These are phyloP conservation scores for Eutypa lata DNA, from an alignment of 2,329 filamentous ascomycete genomes.

Conservation along the genomic window DNA sequence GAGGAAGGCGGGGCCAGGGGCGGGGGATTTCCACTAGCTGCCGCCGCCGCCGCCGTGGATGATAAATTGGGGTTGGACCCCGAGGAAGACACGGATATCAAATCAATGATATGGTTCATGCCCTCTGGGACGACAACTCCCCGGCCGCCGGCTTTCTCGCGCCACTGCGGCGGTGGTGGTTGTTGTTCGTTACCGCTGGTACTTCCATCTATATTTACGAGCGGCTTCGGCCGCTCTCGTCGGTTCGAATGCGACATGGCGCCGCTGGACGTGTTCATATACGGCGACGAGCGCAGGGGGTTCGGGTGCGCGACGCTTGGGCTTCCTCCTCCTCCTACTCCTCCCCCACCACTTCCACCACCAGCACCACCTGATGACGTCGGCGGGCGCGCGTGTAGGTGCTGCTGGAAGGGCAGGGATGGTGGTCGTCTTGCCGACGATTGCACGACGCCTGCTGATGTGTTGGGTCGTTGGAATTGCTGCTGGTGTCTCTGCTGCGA, in stretches of 20 bases:
- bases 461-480: conserved; percentile 14
- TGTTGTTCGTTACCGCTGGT: conserved; percentile 1
- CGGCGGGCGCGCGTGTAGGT: conserved; percentile 1
- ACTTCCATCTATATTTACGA: conserved; percentile 21
- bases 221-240: conserved; percentile 23
- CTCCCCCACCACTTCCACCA: not conserved
- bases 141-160: conserved; percentile 23
- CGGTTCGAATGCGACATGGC: conserved; percentile 19
- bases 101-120: conserved; percentile 25
- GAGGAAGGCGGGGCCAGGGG: too few relatives aligned
- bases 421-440: conserved; percentile 12
- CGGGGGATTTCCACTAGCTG: too few relatives aligned
- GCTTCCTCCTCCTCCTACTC: not conserved
- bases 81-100: conserved; percentile 20
- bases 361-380: not conserved
- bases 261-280: not conserved
- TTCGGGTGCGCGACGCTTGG: conserved; percentile 8
- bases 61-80: conserved; percentile 2
- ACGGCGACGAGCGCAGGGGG: conserved; percentile 15
- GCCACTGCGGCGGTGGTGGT: conserved; percentile 29
- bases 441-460: conserved; percentile 14
- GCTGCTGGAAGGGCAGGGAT: conserved; percentile 5
- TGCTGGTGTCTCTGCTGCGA: not conserved
- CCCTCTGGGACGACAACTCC: conserved; percentile 30
- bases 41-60: too few relatives aligned